Evolutionary conservation across 768 basidiomycete genomes (phyloP).

Genomic region (Tremella fuciformis): DNA sequence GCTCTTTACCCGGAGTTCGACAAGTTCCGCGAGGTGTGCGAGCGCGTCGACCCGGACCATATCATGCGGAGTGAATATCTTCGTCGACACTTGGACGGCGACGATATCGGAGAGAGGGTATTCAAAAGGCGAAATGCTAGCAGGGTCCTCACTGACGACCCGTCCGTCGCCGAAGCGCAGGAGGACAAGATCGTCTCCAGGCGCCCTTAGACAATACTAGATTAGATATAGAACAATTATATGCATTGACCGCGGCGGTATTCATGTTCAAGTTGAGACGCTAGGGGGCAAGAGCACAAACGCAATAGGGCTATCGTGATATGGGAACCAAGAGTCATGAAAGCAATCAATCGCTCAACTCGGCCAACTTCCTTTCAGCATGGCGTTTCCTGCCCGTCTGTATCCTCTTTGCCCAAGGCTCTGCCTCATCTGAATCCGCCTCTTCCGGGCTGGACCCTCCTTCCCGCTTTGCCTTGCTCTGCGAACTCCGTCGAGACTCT

Average conservation of each 20-base stretch:
- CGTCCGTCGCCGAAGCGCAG: too few relatives aligned
- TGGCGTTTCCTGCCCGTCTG: constrained; percentile 12
- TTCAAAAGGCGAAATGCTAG: constrained; percentile 53
- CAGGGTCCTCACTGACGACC: too few relatives aligned
- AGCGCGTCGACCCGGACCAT: constrained; percentile 64
- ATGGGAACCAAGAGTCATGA: too few relatives aligned
- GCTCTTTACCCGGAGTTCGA: constrained; percentile 75
- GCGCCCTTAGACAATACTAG: constrained; percentile 2
- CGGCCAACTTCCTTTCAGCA: constrained; percentile 17
- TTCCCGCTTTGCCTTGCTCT: neutral
- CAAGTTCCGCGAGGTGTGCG: constrained; percentile 67
- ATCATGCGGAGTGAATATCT: constrained; percentile 86
- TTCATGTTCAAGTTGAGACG: neutral
- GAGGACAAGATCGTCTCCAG: too few relatives aligned
- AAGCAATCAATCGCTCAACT: constrained; percentile 33
- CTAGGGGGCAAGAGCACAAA: neutral
- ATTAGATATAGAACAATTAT: neutral
- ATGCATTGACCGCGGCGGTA: neutral
- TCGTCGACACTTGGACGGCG: constrained; percentile 77
- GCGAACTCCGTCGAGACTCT: too few relatives aligned
- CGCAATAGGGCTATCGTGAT: too few relatives aligned
- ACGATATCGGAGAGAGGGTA: constrained; percentile 55
- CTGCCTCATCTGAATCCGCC: constrained; percentile 24
- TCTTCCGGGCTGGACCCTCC: neutral
- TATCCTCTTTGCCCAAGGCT: constrained; percentile 38